Evolutionary conservation across 495 filamentous ascomycete species (phyloP).

Genomic region (Bombardia bombarda): DNA sequence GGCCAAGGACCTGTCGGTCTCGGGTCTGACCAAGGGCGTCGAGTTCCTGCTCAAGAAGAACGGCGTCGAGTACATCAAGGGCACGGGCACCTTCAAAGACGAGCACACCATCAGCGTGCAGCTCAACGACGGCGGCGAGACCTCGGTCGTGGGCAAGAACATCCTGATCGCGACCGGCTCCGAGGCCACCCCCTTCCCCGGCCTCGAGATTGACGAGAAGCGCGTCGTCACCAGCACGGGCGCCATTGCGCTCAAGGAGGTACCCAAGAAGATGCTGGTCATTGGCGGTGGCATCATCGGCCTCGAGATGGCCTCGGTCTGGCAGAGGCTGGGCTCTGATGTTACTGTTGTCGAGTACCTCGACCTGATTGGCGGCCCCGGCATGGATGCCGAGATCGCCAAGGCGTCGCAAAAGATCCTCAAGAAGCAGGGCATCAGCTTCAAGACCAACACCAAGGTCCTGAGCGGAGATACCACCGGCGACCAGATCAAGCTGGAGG

Average conservation of each 20-base stretch:
- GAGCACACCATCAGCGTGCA: constrained; percentile 89
- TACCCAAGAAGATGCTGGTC: constrained; percentile 95
- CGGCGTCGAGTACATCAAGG: constrained; percentile 92
- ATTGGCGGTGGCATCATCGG: constrained; percentile 99
- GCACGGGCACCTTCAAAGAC: constrained; percentile 76
- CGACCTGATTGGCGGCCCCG: constrained; percentile 91
- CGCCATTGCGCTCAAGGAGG: constrained; percentile 77
- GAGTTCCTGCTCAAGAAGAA: constrained; percentile 99
- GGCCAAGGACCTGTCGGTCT: constrained; percentile 88
- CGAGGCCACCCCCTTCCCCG: constrained; percentile 93
- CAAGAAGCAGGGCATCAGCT: constrained; percentile 94
- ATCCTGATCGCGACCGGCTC: constrained; percentile 94
- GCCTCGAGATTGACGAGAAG: constrained; percentile 93
- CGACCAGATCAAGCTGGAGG: constrained; percentile 65
- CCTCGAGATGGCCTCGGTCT: constrained; percentile 97
- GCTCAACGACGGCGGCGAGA: constrained; percentile 82
- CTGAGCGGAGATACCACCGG: constrained; percentile 71
- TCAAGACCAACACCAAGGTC: constrained; percentile 97
- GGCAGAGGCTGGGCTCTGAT: constrained; percentile 85
- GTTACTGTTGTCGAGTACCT: constrained; percentile 97
- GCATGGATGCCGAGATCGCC: constrained; percentile 92
- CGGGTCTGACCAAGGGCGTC: constrained; percentile 88
- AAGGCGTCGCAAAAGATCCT: constrained; percentile 91
- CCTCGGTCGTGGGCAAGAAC: constrained; percentile 79
- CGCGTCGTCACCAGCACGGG: constrained; percentile 93